These are phyloP conservation scores for Cornus florida DNA, from an alignment of 148 eudicot genomes.

Conservation along the genomic window DNA sequence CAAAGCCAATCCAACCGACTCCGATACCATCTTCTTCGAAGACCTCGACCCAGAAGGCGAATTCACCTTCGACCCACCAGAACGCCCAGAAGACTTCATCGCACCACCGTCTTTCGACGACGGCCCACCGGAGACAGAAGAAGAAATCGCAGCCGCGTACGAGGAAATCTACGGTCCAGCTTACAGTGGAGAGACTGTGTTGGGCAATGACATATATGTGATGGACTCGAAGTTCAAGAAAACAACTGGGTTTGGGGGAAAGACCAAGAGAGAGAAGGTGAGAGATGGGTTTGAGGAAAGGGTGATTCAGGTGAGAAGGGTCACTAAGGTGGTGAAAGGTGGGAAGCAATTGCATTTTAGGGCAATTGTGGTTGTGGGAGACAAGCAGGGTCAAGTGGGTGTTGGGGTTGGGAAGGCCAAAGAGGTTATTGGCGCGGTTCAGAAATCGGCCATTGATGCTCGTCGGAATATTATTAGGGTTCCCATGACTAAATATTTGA, in stretches of 20 bases:
- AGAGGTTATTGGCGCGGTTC: slow-evolving; percentile 75
- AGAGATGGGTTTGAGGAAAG: slow-evolving; percentile 88
- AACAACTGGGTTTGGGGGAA: slow-evolving; percentile 47
- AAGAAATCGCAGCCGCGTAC: slow-evolving; percentile 63
- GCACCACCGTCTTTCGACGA: slow-evolving; percentile 69
- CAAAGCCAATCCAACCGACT: slow-evolving; percentile 25
- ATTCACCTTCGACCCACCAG: slow-evolving; percentile 52
- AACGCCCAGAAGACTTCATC: slow-evolving; percentile 58
- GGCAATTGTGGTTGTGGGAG: slow-evolving; percentile 90
- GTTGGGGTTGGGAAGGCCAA: slow-evolving; percentile 92
- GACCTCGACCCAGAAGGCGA: slow-evolving; percentile 47
- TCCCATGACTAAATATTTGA: slow-evolving; percentile 81
- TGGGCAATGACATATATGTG: slow-evolving; percentile 67
- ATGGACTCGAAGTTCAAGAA: slow-evolving; percentile 79
- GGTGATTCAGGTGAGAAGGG: slow-evolving; percentile 89
- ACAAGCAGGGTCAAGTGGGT: slow-evolving; percentile 85
- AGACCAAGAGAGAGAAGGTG: slow-evolving; percentile 61
- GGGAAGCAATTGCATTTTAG: slow-evolving; percentile 90
- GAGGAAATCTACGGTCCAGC: slow-evolving; percentile 89
- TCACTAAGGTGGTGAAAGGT: slow-evolving; percentile 92
- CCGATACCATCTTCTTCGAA: slow-evolving; percentile 50
- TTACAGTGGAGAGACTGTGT: slow-evolving; percentile 60
- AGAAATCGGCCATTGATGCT: slow-evolving; percentile 79
- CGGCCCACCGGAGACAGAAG: slow-evolving; percentile 64
- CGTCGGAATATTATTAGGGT: slow-evolving; percentile 68